Percentiles rank a stretch among this genome's conserved stretches.
Evolutionary conservation across 495 filamentous ascomycete genomes (phyloP).

Genomic region (Xylaria intraflava): DNA sequence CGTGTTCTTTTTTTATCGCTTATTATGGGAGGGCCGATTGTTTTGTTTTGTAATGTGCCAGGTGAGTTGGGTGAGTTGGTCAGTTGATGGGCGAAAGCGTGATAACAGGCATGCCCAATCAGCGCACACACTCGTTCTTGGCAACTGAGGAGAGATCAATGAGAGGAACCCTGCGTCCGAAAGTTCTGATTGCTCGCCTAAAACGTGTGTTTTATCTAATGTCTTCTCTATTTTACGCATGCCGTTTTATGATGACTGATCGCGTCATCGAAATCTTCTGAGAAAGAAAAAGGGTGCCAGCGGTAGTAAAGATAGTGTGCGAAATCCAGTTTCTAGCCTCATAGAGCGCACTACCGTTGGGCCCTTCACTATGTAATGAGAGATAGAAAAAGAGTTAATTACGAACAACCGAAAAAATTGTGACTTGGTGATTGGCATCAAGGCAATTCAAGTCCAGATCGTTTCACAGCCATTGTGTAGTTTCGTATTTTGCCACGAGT

Average conservation of each 20-base stretch:
- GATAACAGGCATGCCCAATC: too few relatives aligned
- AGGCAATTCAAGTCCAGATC: background rate
- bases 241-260: background rate
- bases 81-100: too few relatives aligned
- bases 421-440: background rate
- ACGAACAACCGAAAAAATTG: background rate
- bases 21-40: too few relatives aligned
- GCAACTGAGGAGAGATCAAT: too few relatives aligned
- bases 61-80: too few relatives aligned
- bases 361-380: too few relatives aligned
- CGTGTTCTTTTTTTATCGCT: too few relatives aligned
- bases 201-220: constrained; percentile 12
- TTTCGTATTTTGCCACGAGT: background rate
- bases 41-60: too few relatives aligned
- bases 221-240: constrained; percentile 2
- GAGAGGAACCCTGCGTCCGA: background rate
- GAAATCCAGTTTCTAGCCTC: too few relatives aligned
- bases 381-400: background rate
- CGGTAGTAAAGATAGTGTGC: background rate
- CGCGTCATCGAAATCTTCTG: constrained; percentile 3
- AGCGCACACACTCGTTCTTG: too few relatives aligned
- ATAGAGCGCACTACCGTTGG: too few relatives aligned
- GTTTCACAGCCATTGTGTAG: background rate
- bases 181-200: constrained; percentile 7
- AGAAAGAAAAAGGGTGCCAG: background rate